Evolutionary conservation across 176 grass and related monocot genomes (phyloP).

Genomic region (Miscanthus lutarioriparius): DNA sequence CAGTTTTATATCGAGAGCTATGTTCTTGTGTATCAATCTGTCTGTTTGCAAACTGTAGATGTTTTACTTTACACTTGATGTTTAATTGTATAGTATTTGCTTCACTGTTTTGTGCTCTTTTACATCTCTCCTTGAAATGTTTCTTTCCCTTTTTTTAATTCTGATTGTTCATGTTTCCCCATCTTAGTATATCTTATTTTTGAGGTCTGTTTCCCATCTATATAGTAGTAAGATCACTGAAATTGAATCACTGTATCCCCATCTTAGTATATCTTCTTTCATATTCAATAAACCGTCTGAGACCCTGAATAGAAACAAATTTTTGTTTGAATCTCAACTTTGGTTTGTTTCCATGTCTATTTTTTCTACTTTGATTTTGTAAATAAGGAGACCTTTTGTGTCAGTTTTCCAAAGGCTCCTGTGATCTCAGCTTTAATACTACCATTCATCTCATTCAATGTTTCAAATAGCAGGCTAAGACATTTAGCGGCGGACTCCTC

Average conservation of each 20-base stretch:
- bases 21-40: not conserved
- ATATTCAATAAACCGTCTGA: not conserved
- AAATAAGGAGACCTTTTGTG: not conserved
- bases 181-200: conserved; percentile 10
- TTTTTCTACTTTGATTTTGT: not conserved
- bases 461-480: no score
- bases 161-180: not conserved
- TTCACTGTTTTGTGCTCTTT: conserved; percentile 4
- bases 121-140: not conserved
- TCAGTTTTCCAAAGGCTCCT: not conserved
- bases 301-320: not conserved
- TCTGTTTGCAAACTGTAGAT: not conserved
- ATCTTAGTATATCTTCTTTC: conserved; percentile 11
- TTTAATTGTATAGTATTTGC: conserved; percentile 21
- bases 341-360: not conserved
- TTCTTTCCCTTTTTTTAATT: not conserved
- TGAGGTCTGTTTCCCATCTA: not conserved
- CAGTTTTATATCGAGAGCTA: not conserved
- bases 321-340: not conserved
- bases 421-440: not conserved
- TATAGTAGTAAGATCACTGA: not conserved
- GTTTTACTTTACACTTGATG: conserved; percentile 7
- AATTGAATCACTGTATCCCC: not conserved
- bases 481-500: no score
- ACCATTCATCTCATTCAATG: not conserved